Base-by-base conservation (phyloP, 208 protist species). In the Tritrichomonas musculus region DNA sequence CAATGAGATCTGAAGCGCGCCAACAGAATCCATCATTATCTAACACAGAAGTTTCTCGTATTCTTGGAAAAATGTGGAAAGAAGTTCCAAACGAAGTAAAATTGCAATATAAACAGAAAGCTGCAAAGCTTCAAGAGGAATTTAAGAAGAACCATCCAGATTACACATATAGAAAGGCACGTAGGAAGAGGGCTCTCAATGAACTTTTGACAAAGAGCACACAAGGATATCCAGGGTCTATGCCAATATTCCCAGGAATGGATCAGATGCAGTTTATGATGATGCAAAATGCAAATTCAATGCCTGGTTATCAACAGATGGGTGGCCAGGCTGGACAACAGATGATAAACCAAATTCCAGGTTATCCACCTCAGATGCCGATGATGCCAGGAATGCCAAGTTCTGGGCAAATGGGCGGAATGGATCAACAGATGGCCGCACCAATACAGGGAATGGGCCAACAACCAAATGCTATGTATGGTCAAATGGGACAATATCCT, bases 51-150 rank as follows among this genome's bases (percentile, higher is more conserved):
- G 73, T 82, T 30, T 50, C 41, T 41, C 33, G 73, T 50, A 25
- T 82, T 53, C 41, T 82, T 20, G 73, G 73, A 8, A 82, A 82
- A 30, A 82, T 82, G 73, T 82, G 73, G 73, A 82, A 82, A 36
- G 73, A 82, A 44, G 73, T 82, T 0, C 73, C 73, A 53, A 82
- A 50, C 41, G 73, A 82, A 20, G 41, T 82, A 20, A 82, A 82
- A 36, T 36, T 82, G 8, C 73, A 82, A 30, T 82, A 82, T 41
- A 82, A 82, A 36, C 73, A 82, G 41, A 82, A 82, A 36, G 73
- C 73, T 53, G 73, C 73, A 14, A 20, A 33, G 4, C n/a, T 82
- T 25, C 73, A 82, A 53, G 73, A 82, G 30, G 73, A 82, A 20
- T 82, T 82, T 41, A 82, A 82, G 41, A 25, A 41, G 30, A 41